Conservation (phyloP, 2,329 filamentous ascomycete genomes). For the Helotiales sp. region DNA sequence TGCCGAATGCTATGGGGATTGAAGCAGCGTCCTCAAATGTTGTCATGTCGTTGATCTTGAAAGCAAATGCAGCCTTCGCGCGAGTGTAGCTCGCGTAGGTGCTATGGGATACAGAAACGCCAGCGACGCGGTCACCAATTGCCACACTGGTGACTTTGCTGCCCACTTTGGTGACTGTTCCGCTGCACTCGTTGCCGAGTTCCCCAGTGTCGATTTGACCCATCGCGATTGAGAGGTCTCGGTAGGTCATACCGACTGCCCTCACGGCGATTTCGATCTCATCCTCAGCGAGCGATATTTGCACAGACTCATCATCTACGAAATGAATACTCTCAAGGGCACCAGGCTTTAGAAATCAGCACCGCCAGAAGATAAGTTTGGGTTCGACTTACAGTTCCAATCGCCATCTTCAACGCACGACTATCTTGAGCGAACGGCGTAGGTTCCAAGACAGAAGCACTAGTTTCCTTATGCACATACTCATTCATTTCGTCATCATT, state of each 20-base stretch:
- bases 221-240: conserved; percentile 43
- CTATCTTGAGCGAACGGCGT: conserved; percentile 29
- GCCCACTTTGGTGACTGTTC: conserved; percentile 43
- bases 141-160: conserved; percentile 36
- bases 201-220: conserved; percentile 41
- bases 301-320: conserved; percentile 28
- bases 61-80: conserved; percentile 30
- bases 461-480: conserved; percentile 36
- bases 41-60: conserved; percentile 31
- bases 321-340: conserved; percentile 40
- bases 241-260: conserved; percentile 37
- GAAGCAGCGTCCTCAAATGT: conserved; percentile 37
- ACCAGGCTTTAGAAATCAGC: conserved; percentile 25
- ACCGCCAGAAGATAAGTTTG: background rate
- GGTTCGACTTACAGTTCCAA: conserved; percentile 24
- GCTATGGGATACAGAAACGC: conserved; percentile 27
- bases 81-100: conserved; percentile 37
- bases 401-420: conserved; percentile 34
- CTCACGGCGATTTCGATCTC: conserved; percentile 42
- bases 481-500: conserved; percentile 40
- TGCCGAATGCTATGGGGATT: conserved; percentile 36
- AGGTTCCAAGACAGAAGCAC: conserved; percentile 25
- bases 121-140: conserved; percentile 44
- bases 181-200: conserved; percentile 46
- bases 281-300: conserved; percentile 27